A percentile compares a stretch with the other conserved stretches of the same genome.
Evolutionary conservation across 2,329 filamentous ascomycete species (phyloP).

Genomic region (Pseudogymnoascus sp.): DNA sequence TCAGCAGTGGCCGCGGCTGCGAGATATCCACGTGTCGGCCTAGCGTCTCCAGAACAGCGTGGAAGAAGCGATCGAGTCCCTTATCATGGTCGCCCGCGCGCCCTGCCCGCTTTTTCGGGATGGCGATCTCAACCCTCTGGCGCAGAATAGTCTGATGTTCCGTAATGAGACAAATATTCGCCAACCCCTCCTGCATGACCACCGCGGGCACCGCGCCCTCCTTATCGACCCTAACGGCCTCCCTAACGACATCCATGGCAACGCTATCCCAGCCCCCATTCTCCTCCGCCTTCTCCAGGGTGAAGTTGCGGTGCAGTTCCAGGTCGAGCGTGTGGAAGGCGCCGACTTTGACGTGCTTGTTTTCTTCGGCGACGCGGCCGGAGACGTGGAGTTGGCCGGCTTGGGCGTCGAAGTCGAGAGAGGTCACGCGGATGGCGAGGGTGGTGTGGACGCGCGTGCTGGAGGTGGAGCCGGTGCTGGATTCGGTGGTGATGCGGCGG

Average conservation of each 20-base stretch:
- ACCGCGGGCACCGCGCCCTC: constrained; percentile 80
- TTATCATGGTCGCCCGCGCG: constrained; percentile 54
- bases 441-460: constrained; percentile 57
- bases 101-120: constrained; percentile 59
- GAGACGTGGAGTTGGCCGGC: constrained; percentile 60
- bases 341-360: constrained; percentile 57
- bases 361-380: constrained; percentile 57
- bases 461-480: constrained; percentile 49
- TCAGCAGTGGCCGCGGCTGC: constrained; percentile 61
- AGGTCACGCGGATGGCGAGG: constrained; percentile 56
- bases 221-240: constrained; percentile 70
- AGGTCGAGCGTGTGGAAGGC: constrained; percentile 69
- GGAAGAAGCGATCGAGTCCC: constrained; percentile 69
- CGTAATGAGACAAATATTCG: constrained; percentile 76
- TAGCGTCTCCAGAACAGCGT: constrained; percentile 66
- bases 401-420: constrained; percentile 61
- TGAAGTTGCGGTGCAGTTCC: constrained; percentile 80
- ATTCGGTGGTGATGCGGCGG: constrained; percentile 52
- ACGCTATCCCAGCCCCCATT: constrained; percentile 79
- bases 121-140: constrained; percentile 55
- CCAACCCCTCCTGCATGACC: constrained; percentile 83
- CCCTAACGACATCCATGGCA: constrained; percentile 65
- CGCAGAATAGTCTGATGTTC: constrained; percentile 71
- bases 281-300: constrained; percentile 61
- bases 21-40: constrained; percentile 69